Conservation (phyloP, 2,329 filamentous ascomycete species). For the Paecilomyces formosus region DNA sequence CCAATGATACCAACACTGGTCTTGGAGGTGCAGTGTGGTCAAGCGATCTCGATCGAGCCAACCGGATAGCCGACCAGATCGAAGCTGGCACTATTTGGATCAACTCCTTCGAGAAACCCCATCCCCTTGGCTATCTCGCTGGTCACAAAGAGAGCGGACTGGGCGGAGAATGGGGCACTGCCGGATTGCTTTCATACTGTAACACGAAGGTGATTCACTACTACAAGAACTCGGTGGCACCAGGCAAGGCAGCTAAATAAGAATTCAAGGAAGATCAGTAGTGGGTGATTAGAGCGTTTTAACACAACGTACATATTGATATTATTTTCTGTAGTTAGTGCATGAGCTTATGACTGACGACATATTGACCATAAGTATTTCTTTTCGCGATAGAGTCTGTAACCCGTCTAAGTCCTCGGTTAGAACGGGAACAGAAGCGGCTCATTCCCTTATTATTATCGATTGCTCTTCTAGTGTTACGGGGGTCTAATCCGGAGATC, state of each 20-base stretch:
- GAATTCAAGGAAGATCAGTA: background rate
- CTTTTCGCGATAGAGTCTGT: no score
- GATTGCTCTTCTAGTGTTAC: no score
- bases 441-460: no score
- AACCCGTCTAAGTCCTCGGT: no score
- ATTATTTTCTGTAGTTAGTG: background rate
- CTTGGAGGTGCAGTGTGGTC: conserved; percentile 42
- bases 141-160: conserved; percentile 24
- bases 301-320: background rate
- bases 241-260: background rate
- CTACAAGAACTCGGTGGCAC: conserved; percentile 7
- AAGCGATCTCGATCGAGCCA: conserved; percentile 36
- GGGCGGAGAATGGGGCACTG: conserved; percentile 19
- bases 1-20: conserved; percentile 37
- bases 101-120: conserved; percentile 20
- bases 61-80: conserved; percentile 33
- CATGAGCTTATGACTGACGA: background rate
- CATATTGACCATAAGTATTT: background rate
- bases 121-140: conserved; percentile 12
- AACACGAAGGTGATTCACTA: conserved; percentile 9
- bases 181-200: conserved; percentile 15
- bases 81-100: conserved; percentile 37
- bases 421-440: no score
- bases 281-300: background rate
- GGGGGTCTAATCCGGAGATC: no score